These are phyloP conservation scores for Euphorbia tirucalli DNA, from an alignment of 345 rosid species.

Conservation along the genomic window DNA sequence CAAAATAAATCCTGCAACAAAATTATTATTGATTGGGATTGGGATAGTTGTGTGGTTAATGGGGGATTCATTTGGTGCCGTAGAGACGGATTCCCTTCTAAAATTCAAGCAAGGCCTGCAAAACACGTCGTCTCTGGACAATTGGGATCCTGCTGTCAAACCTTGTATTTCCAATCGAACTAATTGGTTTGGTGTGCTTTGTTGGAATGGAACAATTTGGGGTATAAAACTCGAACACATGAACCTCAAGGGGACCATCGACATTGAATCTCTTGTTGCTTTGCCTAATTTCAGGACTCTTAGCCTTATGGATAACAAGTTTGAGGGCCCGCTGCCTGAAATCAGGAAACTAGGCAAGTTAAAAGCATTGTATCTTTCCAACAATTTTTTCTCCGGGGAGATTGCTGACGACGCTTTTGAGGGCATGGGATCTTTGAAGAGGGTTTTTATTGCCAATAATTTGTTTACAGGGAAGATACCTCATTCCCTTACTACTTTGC, in stretches of 20 bases:
- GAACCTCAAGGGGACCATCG: conserved; percentile 45
- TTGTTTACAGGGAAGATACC: conserved; percentile 55
- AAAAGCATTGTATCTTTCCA: conserved; percentile 59
- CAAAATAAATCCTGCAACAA: background rate
- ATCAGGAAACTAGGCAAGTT: conserved; percentile 44
- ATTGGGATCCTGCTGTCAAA: conserved; percentile 38
- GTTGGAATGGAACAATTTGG: conserved; percentile 40
- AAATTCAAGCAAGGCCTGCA: conserved; percentile 17
- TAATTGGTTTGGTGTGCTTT: conserved; percentile 66
- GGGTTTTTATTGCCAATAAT: conserved; percentile 56
- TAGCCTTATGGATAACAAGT: conserved; percentile 66
- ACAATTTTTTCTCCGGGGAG: conserved; percentile 52
- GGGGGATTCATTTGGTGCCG: background rate
- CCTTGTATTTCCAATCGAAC: conserved; percentile 41
- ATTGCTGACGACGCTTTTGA: conserved; percentile 54
- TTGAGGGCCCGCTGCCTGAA: conserved; percentile 52
- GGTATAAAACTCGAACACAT: conserved; percentile 66
- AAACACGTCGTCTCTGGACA: conserved; percentile 1
- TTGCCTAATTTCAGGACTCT: conserved; percentile 48
- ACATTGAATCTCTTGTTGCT: conserved; percentile 37
- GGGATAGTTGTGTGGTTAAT: background rate
- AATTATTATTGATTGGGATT: background rate
- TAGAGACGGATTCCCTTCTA: conserved; percentile 18
- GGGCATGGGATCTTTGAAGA: conserved; percentile 58
- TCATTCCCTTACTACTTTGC: conserved; percentile 45